phyloP scores from a whole-genome alignment of 2,329 filamentous ascomycete genomes.

The Scedosporium apiospermum region DNA sequence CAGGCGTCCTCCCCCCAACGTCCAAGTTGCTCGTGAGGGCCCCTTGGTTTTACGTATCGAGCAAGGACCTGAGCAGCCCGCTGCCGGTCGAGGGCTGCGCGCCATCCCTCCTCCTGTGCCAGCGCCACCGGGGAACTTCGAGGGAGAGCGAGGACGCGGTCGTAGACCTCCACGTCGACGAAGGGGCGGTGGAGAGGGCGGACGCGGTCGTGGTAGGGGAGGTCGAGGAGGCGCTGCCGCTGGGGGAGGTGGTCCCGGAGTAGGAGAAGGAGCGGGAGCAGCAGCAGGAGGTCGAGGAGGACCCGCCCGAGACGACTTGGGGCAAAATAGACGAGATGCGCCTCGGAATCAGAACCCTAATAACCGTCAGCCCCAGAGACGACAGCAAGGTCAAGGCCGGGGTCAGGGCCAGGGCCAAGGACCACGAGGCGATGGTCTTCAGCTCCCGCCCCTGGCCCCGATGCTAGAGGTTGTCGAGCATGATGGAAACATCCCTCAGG shows the following conservation, averaged over 20 bases:
- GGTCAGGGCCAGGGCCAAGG: not conserved
- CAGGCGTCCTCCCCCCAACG: not conserved
- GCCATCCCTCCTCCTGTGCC: constrained; percentile 4
- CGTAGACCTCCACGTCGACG: not conserved
- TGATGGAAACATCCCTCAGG: constrained; percentile 8
- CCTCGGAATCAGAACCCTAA: constrained; percentile 1
- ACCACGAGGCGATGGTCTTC: not conserved
- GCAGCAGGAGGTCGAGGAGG: not conserved
- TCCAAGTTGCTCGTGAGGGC: constrained; percentile 41
- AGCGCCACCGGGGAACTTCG: not conserved
- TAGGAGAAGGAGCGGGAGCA: not conserved
- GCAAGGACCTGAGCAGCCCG: constrained; percentile 21
- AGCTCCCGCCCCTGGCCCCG: not conserved
- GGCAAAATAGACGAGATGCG: not conserved
- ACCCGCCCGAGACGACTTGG: not conserved
- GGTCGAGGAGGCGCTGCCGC: not conserved
- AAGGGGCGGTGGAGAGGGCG: constrained; percentile 19
- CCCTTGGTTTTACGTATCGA: constrained; percentile 47
- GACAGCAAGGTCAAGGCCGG: constrained; percentile 9
- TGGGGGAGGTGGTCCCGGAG: not conserved
- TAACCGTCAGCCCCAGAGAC: constrained; percentile 13
- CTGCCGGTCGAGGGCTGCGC: not conserved
- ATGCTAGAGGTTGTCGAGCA: not conserved
- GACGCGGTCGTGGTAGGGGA: constrained; percentile 15
- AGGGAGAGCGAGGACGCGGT: not conserved